Base-by-base conservation (phyloP, 805 yeast species). In the Danielozyma ontarioensis region DNA sequence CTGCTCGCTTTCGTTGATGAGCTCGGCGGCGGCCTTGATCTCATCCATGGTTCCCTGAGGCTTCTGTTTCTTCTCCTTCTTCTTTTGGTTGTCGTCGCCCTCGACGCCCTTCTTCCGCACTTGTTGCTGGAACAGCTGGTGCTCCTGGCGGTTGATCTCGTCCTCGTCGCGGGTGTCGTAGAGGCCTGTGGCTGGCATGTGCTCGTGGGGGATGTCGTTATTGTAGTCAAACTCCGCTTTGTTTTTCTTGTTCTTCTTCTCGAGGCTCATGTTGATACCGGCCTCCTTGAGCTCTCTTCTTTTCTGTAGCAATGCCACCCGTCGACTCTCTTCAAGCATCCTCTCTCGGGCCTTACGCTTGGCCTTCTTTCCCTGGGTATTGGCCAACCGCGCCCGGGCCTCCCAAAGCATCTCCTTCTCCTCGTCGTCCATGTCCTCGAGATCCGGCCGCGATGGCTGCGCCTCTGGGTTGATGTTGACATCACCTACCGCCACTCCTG, bases 361-460 rank as follows among this genome's bases (percentile, higher is more conserved):
- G 0, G 97, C 96, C 57, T 90, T 90, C 45, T 89, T 88, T 39
- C 97, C 98, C 54, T 83, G 87, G 0, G 97, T 88, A 48, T 87
- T 89, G 10, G 95, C 85, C 42, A 90, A 63, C 45, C 98, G 73
- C 2, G 96, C 95, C 30, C 82, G 73, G 1, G 98, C 98, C 53
- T 93, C 98, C n/a, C 86, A 77, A 5, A 89, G 57, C 96, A 89
- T 87, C 54, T 90, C 97, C 36, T 74, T 63, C 48, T 90, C 96
- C 38, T 86, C 96, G 27, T 87, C 96, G 37, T 80, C 89, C 69
- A 87, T 63, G 17, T 80, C 84, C 11, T 74, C 79, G 2, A 78
- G 76, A 59, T 87, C 95, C 0, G 95, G 95, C 39, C 75, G 69
- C 0, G 96, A 90, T 2, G 86, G 86, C 38, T 74, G 74, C 16